A percentile compares a stretch with the other conserved stretches of the same genome.
Conservation (phyloP, 2,329 filamentous ascomycete species). For the Xylaria arbuscula region DNA sequence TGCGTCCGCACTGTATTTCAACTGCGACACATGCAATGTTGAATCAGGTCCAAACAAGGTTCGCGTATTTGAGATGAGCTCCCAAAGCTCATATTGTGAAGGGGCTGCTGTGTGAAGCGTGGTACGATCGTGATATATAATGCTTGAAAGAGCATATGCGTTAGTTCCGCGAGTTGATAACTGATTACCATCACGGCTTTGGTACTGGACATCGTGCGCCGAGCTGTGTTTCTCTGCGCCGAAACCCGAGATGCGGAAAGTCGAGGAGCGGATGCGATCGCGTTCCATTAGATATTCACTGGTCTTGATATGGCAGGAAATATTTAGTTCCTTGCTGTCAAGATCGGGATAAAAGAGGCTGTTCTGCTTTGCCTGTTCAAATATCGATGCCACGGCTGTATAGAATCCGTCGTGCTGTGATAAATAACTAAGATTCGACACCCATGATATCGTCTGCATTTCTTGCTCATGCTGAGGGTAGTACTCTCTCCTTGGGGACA, state of each 20-base stretch:
- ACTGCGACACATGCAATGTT: neutral
- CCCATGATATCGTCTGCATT: conserved; percentile 26
- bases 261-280: conserved; percentile 24
- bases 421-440: neutral
- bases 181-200: conserved; percentile 21
- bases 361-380: conserved; percentile 17
- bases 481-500: conserved; percentile 16
- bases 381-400: conserved; percentile 5
- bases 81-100: conserved; percentile 12
- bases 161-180: conserved; percentile 10
- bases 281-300: conserved; percentile 19
- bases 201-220: conserved; percentile 14
- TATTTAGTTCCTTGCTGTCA: neutral
- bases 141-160: conserved; percentile 25
- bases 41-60: conserved; percentile 7
- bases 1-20: conserved; percentile 20
- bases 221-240: conserved; percentile 31
- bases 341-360: conserved; percentile 20
- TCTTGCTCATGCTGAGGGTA: conserved; percentile 14
- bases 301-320: conserved; percentile 7
- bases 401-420: conserved; percentile 23
- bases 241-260: conserved; percentile 23
- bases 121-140: conserved; percentile 12
- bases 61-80: neutral
- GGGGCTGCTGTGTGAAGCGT: conserved; percentile 16